Evolutionary conservation across 306 rosid species (phyloP).

Genomic region (Quercus parvula): DNA sequence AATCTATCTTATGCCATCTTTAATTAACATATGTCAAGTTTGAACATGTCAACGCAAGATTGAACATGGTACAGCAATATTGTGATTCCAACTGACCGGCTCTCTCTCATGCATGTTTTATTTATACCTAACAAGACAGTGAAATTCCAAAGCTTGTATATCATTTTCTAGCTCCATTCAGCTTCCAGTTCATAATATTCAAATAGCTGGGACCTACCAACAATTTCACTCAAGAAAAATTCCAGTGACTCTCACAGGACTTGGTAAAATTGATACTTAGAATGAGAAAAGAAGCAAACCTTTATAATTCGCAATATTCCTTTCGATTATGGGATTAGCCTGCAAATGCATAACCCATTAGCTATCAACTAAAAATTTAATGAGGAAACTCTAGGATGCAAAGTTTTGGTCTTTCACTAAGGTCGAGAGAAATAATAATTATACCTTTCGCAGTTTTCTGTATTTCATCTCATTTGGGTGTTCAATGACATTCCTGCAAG

Average conservation of each 20-base stretch:
- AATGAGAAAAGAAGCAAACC: slow-evolving; percentile 44
- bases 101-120: background rate
- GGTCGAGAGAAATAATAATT: background rate
- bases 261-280: slow-evolving; percentile 5
- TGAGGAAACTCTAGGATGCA: background rate
- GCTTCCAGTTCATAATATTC: background rate
- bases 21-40: background rate
- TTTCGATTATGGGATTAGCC: slow-evolving; percentile 74
- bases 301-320: slow-evolving; percentile 57
- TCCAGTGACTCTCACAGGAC: background rate
- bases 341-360: slow-evolving; percentile 41
- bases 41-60: background rate
- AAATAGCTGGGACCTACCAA: background rate
- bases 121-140: background rate
- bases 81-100: background rate
- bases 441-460: slow-evolving; percentile 77
- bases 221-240: background rate
- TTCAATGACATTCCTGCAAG: slow-evolving; percentile 74
- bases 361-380: background rate
- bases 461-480: slow-evolving; percentile 75
- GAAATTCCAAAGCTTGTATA: background rate
- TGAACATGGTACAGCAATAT: background rate
- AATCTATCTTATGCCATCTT: background rate
- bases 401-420: background rate
- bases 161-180: background rate